Percentiles rank a stretch among this genome's conserved stretches.
These are phyloP conservation scores for Paraurostyla sp. DNA, from an alignment of 73 alveolate species.

Conservation along the genomic window DNA sequence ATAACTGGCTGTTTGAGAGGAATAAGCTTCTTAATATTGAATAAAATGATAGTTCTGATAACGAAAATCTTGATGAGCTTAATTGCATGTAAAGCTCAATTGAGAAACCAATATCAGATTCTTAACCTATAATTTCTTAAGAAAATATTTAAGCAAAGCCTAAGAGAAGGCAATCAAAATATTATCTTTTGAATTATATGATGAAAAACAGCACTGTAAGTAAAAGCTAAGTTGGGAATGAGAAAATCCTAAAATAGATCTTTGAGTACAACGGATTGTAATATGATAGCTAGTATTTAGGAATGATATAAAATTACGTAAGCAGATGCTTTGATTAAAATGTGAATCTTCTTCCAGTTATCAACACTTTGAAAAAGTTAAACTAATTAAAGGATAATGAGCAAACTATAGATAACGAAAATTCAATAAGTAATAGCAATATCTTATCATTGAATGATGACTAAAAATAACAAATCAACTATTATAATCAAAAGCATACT, in stretches of 20 bases:
- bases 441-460: no score
- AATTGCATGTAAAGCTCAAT: no score
- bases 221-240: neutral
- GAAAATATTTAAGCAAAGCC: neutral
- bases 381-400: neutral
- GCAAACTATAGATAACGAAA: neutral
- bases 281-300: neutral
- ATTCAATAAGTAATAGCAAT: neutral
- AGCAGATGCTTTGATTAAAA: conserved; percentile 12
- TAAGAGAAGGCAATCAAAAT: neutral
- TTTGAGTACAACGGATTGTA: neutral
- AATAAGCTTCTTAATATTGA: no score
- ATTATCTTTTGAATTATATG: neutral
- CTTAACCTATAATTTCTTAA: no score
- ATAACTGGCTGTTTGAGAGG: conserved; percentile 3
- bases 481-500: no score
- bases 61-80: no score
- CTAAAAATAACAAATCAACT: no score
- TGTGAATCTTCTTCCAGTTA: neutral
- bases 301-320: conserved; percentile 7
- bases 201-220: neutral
- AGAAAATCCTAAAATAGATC: neutral
- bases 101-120: no score
- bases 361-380: conserved; percentile 3
- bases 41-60: no score